Evolutionary conservation across 495 filamentous ascomycete species (phyloP), one percentile per base, ranked within the genome.

Genomic region (Penicillium waksmanii): DNA sequence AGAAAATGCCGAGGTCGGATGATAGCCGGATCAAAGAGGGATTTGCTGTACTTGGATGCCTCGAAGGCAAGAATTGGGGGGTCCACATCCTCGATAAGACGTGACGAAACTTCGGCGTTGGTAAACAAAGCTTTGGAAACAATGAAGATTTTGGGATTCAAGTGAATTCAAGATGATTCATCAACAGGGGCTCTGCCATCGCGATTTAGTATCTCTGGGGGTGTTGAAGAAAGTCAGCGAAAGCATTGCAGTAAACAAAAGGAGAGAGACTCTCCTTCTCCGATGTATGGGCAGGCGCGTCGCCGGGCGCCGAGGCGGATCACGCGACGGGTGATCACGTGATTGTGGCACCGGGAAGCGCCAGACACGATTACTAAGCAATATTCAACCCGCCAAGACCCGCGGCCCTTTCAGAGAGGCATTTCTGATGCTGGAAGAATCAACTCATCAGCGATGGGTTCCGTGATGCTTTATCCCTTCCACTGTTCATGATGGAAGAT

Each of bases 41-140:
- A 62, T 62, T 51, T 19, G 50, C 71, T 77, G 72, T 77, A 74
- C 68, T 67, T 64, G 27, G 42, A 54, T 67, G 71, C 71, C 72
- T 65, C 35, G 36, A 11, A 63, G 72, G 73, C 73, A 69, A 70
- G 53, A 66, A 70, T 60, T 61, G 59, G 51, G 56, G 43, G 66
- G 51, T 68, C 53, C 59, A 63, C 58, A 63, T 59, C 56, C 52
- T 44, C 31, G 55, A 46, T 66, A 55, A 52, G 53, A 31, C 54
- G 59, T 51, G 46, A 46, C 54, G 61, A 58, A 54, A 55, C 54
- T 51, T 34, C 23, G 55, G 59, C 65, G 58, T 60, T 60, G 62
- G 36, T 60, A 43, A 56, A 64, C 65, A 65, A 50, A n/a, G 43
- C 18, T 49, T 47, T 61, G 64, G 66, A 65, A 65, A 62, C 66